phyloP scores from a whole-genome alignment of 2,329 filamentous ascomycete genomes.

The Pseudogymnoascus sp. region DNA sequence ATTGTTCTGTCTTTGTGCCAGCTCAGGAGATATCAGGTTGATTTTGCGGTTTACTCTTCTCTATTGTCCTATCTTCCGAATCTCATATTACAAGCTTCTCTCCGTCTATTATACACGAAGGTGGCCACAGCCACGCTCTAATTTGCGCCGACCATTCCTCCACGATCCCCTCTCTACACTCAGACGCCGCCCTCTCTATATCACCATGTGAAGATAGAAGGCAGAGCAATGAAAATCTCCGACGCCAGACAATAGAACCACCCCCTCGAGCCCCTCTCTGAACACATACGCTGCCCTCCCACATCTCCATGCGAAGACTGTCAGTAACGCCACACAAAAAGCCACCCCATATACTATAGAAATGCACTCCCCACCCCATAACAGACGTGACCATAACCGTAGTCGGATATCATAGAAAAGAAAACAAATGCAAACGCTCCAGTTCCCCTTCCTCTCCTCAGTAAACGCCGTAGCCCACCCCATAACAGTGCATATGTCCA shows the following conservation, averaged over 20 bases:
- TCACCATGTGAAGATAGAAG: background rate
- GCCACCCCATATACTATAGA: background rate
- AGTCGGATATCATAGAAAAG: slow-evolving; percentile 2
- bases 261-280: background rate
- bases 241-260: background rate
- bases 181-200: background rate
- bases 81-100: background rate
- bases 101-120: background rate
- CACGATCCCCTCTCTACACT: background rate
- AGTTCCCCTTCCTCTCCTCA: background rate
- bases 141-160: background rate
- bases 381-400: slow-evolving; percentile 1
- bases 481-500: background rate
- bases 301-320: background rate
- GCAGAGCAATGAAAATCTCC: background rate
- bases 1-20: background rate
- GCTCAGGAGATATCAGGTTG: background rate
- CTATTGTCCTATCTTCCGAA: slow-evolving; percentile 3
- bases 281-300: background rate
- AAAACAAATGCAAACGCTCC: background rate
- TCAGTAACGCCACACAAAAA: background rate
- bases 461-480: slow-evolving; percentile 3
- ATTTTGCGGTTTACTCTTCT: background rate
- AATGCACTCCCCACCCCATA: background rate
- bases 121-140: background rate